phyloP scores from a whole-genome alignment of 2,329 filamentous ascomycete genomes.

The Aspergillus glaucus region DNA sequence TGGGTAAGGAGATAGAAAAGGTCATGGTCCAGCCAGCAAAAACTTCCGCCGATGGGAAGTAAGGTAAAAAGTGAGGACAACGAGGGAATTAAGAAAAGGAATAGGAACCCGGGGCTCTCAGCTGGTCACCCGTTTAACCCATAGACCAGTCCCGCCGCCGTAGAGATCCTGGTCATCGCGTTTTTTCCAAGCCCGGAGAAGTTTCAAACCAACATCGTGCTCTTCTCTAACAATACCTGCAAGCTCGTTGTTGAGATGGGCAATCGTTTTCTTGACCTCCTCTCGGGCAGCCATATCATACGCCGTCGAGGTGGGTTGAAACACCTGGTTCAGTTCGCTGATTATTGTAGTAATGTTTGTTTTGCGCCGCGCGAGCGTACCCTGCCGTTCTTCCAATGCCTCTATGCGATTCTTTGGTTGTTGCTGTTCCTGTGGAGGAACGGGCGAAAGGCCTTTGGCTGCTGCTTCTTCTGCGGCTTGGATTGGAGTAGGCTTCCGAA shows the following conservation, averaged over 20 bases:
- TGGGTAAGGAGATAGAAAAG: conserved; percentile 2
- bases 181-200: conserved; percentile 69
- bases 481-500: conserved; percentile 40
- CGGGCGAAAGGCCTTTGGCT: conserved; percentile 54
- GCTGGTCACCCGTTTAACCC: conserved; percentile 70
- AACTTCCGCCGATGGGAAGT: conserved; percentile 2
- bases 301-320: conserved; percentile 62
- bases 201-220: conserved; percentile 69
- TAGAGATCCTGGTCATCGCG: conserved; percentile 55
- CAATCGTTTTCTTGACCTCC: conserved; percentile 58
- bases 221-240: conserved; percentile 69
- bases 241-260: conserved; percentile 59
- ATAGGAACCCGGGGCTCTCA: conserved; percentile 28
- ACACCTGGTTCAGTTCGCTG: conserved; percentile 69
- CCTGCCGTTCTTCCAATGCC: conserved; percentile 59
- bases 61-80: conserved; percentile 2
- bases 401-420: conserved; percentile 55
- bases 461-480: conserved; percentile 18
- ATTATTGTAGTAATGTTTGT: conserved; percentile 68
- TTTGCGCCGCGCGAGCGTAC: conserved; percentile 60
- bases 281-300: conserved; percentile 57
- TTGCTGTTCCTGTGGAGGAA: conserved; percentile 55
- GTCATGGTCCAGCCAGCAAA: conserved; percentile 4
- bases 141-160: conserved; percentile 56
- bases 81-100: background rate